Conservation (phyloP, 208 protist genomes). For the Crithidia sp. region DNA sequence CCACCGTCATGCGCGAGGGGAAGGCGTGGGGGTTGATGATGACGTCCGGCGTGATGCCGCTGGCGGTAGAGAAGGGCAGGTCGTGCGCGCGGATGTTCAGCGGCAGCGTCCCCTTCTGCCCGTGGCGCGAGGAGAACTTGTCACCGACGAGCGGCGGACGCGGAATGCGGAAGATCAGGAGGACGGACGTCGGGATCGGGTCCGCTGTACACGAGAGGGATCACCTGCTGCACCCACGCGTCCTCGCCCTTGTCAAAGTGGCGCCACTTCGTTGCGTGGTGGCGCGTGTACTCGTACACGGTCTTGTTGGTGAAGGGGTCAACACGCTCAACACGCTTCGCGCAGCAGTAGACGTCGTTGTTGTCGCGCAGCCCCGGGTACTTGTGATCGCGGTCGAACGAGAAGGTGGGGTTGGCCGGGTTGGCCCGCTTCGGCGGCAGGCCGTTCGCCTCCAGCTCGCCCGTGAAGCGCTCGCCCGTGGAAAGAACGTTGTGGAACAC, state of each 20-base stretch:
- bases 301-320: constrained; percentile 79
- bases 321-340: constrained; percentile 71
- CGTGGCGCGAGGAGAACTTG: constrained; percentile 99
- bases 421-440: constrained; percentile 68
- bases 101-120: constrained; percentile 99
- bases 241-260: constrained; percentile 93
- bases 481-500: constrained; percentile 88
- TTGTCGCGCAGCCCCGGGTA: constrained; percentile 70
- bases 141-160: constrained; percentile 99
- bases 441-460: constrained; percentile 73
- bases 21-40: constrained; percentile 99
- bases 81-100: constrained; percentile 94
- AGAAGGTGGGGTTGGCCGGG: constrained; percentile 55
- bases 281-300: constrained; percentile 84
- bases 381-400: constrained; percentile 82
- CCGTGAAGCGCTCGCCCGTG: constrained; percentile 67
- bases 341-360: constrained; percentile 85
- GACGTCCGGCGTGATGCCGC: constrained; percentile 98
- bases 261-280: constrained; percentile 85
- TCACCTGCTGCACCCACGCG: constrained; percentile 89
- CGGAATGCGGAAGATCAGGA: constrained; percentile 90
- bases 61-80: constrained; percentile 95
- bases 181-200: constrained; percentile 80
- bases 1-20: constrained; percentile 99
- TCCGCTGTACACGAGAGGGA: constrained; percentile 85